Conservation (phyloP, 768 basidiomycete species). For the Sutorius australiensis region DNA sequence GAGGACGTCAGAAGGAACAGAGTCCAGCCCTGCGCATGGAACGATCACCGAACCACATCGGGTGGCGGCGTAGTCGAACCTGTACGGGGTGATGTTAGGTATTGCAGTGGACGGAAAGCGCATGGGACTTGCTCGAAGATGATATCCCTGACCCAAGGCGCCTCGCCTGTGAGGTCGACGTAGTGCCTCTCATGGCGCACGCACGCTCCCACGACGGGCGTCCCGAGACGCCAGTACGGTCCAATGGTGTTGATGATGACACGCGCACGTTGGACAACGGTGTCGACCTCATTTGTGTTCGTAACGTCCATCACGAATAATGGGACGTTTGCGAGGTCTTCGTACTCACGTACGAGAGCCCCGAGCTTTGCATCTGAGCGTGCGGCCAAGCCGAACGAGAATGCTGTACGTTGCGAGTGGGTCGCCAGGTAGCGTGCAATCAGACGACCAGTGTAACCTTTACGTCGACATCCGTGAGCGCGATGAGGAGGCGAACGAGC, state of each 20-base stretch:
- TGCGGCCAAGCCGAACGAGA: slow-evolving; percentile 68
- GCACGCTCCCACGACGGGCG: slow-evolving; percentile 78
- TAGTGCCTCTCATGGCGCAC: slow-evolving; percentile 75
- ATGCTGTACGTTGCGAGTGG: slow-evolving; percentile 56
- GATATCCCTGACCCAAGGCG: slow-evolving; percentile 60
- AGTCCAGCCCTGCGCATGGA: slow-evolving; percentile 75
- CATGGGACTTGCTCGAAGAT: slow-evolving; percentile 47
- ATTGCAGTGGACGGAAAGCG: slow-evolving; percentile 2
- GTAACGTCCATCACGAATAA: slow-evolving; percentile 59
- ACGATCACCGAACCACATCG: slow-evolving; percentile 73
- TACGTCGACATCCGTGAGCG: slow-evolving; percentile 9
- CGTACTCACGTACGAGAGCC: slow-evolving; percentile 44
- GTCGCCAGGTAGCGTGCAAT: slow-evolving; percentile 61
- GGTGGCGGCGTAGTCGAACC: slow-evolving; percentile 68
- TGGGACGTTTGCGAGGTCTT: slow-evolving; percentile 39
- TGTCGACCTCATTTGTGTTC: slow-evolving; percentile 49
- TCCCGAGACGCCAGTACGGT: slow-evolving; percentile 69
- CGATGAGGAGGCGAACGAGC: slow-evolving; percentile 1
- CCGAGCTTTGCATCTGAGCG: slow-evolving; percentile 63
- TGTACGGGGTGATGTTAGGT: slow-evolving; percentile 28
- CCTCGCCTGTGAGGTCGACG: slow-evolving; percentile 79
- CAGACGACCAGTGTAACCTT: slow-evolving; percentile 68
- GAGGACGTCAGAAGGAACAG: slow-evolving; percentile 68
- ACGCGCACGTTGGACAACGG: slow-evolving; percentile 50
- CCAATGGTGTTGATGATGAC: slow-evolving; percentile 79